Conservation (phyloP, 1,284 basidiomycete species). For the Ceratobasidium papillatum region DNA sequence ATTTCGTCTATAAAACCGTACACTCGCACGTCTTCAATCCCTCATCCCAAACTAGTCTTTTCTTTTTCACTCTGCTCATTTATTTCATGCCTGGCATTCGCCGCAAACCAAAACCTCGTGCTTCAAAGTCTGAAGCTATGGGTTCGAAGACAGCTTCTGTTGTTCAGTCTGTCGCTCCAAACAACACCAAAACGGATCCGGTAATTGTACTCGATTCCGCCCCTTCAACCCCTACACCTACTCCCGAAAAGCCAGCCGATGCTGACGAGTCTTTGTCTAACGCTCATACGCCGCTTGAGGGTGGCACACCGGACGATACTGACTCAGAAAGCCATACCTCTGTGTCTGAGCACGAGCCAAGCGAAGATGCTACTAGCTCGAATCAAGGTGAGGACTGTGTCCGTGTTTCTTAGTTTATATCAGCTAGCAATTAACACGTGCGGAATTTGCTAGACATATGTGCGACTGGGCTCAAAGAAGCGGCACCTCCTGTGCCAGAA, state of each 20-base stretch:
- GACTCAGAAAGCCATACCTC: background rate
- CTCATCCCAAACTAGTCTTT: background rate
- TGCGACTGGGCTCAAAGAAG: background rate
- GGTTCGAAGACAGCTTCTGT: background rate
- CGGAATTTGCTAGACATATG: background rate
- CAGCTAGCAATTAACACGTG: background rate
- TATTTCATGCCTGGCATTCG: background rate
- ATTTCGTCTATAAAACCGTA: background rate
- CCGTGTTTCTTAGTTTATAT: too few species aligned
- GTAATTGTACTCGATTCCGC: background rate
- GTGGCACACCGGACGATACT: background rate
- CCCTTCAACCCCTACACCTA: background rate
- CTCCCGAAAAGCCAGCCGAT: too few species aligned
- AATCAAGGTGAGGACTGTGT: background rate
- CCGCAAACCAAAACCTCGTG: background rate
- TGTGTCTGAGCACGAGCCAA: background rate
- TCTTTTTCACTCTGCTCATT: background rate
- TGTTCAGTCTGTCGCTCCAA: background rate
- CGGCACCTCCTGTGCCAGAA: background rate
- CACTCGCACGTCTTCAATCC: background rate
- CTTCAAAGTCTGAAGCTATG: background rate
- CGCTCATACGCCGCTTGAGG: background rate
- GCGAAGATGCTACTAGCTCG: background rate
- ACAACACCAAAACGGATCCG: background rate
- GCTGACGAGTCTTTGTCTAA: background rate